phyloP scores from a whole-genome alignment of 345 rosid species.

The Aurinia saxatilis region DNA sequence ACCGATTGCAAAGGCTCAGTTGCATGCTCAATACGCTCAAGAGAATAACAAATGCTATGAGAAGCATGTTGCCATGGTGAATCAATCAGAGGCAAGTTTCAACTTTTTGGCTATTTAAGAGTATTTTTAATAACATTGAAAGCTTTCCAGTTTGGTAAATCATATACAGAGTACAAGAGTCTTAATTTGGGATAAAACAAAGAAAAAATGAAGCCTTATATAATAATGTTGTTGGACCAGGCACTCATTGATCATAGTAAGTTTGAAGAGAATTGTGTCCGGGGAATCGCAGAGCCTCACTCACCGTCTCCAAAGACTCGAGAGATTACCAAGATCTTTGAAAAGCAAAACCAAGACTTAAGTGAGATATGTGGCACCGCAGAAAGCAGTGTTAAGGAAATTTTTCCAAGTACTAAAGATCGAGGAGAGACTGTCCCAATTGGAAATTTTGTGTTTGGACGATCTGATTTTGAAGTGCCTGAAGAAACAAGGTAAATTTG shows the following conservation, averaged over 20 bases:
- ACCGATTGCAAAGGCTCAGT: constrained; percentile 37
- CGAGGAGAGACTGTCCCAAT: constrained; percentile 27
- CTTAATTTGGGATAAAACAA: constrained; percentile 43
- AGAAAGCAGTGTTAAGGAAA: constrained; percentile 29
- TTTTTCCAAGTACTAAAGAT: constrained; percentile 33
- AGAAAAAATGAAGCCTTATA: constrained; percentile 55
- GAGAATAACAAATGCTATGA: constrained; percentile 28
- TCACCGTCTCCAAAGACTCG: constrained; percentile 29
- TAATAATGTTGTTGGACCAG: constrained; percentile 43
- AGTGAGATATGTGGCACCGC: constrained; percentile 34
- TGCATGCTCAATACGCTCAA: constrained; percentile 30
- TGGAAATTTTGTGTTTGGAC: constrained; percentile 22
- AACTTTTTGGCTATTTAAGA: not conserved
- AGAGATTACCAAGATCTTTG: constrained; percentile 27
- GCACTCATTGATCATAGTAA: constrained; percentile 40
- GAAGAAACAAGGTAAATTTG: constrained; percentile 39
- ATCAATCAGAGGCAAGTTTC: constrained; percentile 14
- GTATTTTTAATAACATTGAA: constrained; percentile 30
- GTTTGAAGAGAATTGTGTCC: constrained; percentile 34
- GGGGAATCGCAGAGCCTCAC: constrained; percentile 39
- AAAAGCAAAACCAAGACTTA: constrained; percentile 42
- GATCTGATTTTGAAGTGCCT: constrained; percentile 15
- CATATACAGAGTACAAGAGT: constrained; percentile 39
- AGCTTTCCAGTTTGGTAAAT: constrained; percentile 35
- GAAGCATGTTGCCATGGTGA: constrained; percentile 24